Evolutionary conservation across 176 grass and related monocot genomes (phyloP), one percentile per base, ranked within the genome.

Genomic region (Musa troglodytarum): DNA sequence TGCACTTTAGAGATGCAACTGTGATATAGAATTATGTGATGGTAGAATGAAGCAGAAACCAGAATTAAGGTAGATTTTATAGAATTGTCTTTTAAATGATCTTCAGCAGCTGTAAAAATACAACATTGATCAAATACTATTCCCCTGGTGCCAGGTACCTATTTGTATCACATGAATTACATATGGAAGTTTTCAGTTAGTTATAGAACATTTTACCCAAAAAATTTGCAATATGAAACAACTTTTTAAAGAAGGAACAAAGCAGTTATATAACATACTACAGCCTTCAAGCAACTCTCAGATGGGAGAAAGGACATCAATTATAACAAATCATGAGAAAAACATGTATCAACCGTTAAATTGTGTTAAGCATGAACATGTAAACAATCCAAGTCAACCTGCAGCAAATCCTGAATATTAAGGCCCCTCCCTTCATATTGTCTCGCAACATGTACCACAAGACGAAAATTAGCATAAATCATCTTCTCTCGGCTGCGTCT

Each of bases 371-470:
- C 20, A 21, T 58, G 73, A 50, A 70, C 2, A 65, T 69, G 73
- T 5, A 11, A 29, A 65, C 15, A 56, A 67, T 5, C 21, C 65
- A 62, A 29, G 55, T 24, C 24, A 69, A 92, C 90, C 90, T 92
- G 90, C 69, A 92, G 77, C 21, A 92, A 70, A 65, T 92, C 90
- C 77, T 85, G 81, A 53, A 92, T 71, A 79, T 85, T 85, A 75
- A 92, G 81, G 21, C 87, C 90, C 54, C 74, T 87, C 72, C 87
- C 87, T 68, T 83, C 84, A 56, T 92, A 92, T 72, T 92, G 83
- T 79, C 77, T 92, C 76, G 90, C 90, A 43, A 87, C 77, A 74
- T 92, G 90, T 79, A 92, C 84, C 53, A 92, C 90, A 69, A 92
- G 90, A 52, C 90, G 84, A 64, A 92, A 85, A 62, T 92, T 92